These are phyloP conservation scores for Spinacia oleracea DNA, from an alignment of 179 eudicot species.

Conservation along the genomic window DNA sequence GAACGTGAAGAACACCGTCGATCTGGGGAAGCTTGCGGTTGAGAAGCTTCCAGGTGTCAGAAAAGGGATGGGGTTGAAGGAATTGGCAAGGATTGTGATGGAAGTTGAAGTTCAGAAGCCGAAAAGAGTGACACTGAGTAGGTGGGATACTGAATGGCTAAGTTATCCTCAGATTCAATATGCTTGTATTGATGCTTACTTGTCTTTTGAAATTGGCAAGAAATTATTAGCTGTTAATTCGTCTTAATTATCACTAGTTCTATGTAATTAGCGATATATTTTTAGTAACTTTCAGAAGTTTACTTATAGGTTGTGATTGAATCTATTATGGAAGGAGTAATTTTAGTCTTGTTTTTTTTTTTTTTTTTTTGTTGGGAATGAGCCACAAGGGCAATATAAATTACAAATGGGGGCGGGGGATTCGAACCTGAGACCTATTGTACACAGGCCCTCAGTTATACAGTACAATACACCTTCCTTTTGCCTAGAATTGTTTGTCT, in stretches of 20 bases:
- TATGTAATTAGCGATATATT: background rate
- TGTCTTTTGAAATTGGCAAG: slow-evolving; percentile 41
- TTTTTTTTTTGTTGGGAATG: background rate
- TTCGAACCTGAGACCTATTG: too few species aligned
- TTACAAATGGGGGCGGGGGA: too few species aligned
- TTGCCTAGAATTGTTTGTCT: too few species aligned
- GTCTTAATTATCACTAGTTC: background rate
- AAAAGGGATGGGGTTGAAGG: slow-evolving; percentile 40
- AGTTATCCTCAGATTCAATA: slow-evolving; percentile 44
- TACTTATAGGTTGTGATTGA: too few species aligned
- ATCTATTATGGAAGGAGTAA: too few species aligned
- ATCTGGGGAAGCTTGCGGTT: slow-evolving; percentile 19
- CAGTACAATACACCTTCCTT: too few species aligned
- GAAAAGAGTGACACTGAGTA: slow-evolving; percentile 42
- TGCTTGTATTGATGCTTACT: slow-evolving; percentile 57
- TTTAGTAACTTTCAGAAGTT: background rate
- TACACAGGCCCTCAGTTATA: too few species aligned
- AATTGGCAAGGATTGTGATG: slow-evolving; percentile 31
- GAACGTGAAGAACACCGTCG: slow-evolving; percentile 6
- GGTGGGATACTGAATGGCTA: slow-evolving; percentile 48
- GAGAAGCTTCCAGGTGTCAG: background rate
- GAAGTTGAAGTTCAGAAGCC: slow-evolving; percentile 44
- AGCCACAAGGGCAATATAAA: too few species aligned
- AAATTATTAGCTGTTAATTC: background rate
- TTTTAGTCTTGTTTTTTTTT: too few species aligned